Evolutionary conservation across 2,329 filamentous ascomycete genomes (phyloP).

Genomic region (Lasiodiplodia sp.): DNA sequence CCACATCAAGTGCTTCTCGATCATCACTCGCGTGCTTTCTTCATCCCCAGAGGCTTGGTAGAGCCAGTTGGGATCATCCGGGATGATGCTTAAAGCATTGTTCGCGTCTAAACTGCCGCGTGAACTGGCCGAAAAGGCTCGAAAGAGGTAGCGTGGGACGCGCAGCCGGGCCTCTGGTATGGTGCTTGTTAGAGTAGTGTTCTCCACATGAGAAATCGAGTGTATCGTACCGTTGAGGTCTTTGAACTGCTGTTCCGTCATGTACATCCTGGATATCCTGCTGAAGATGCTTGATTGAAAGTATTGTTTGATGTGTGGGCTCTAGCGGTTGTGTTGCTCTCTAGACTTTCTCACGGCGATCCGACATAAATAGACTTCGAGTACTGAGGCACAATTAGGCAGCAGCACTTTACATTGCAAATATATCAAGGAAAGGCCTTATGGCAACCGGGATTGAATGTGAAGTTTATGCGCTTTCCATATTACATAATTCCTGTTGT

Average conservation of each 20-base stretch:
- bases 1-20: constrained; percentile 12
- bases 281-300: no score
- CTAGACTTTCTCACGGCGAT: no score
- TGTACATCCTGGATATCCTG: not conserved
- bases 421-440: no score
- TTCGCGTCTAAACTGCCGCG: not conserved
- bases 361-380: not conserved
- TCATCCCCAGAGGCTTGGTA: not conserved
- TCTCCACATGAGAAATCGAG: no score
- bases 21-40: not conserved
- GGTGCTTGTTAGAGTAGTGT: not conserved
- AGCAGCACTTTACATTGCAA: not conserved
- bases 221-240: not conserved
- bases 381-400: not conserved
- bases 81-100: not conserved
- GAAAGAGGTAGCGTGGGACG: constrained; percentile 26
- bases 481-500: no score
- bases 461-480: no score
- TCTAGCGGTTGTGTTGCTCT: no score
- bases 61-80: not conserved
- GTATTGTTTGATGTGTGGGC: no score
- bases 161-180: not conserved
- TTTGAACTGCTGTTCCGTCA: not conserved
- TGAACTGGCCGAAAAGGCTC: constrained; percentile 2
- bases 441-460: no score